Evolutionary conservation across 2,329 filamentous ascomycete species (phyloP).

Genomic region (Calonectria fujianensis): DNA sequence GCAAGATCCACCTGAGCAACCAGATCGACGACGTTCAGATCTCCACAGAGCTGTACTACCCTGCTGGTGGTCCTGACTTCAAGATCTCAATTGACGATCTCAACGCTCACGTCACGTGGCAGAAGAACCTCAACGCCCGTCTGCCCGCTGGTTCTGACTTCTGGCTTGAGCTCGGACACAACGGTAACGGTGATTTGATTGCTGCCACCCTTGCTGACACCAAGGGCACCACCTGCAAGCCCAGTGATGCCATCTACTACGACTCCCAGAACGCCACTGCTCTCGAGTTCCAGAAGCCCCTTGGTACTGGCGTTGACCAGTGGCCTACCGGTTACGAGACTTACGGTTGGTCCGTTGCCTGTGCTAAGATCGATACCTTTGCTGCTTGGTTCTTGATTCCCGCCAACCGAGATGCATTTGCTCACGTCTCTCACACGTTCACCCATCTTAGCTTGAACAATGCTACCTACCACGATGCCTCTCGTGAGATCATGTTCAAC

Average conservation of each 20-base stretch:
- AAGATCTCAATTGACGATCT: conserved; percentile 44
- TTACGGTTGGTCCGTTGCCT: conserved; percentile 39
- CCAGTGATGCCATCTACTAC: conserved; percentile 38
- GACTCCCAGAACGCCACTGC: conserved; percentile 33
- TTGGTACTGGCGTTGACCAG: conserved; percentile 36
- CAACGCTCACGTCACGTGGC: conserved; percentile 44
- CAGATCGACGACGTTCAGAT: conserved; percentile 47
- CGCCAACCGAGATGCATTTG: conserved; percentile 44
- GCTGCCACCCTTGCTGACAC: conserved; percentile 17
- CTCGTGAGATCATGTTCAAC: conserved; percentile 45
- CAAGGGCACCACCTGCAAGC: neutral
- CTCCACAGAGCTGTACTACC: conserved; percentile 42
- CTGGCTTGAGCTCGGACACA: conserved; percentile 46
- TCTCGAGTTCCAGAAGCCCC: conserved; percentile 42
- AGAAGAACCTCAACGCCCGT: conserved; percentile 42
- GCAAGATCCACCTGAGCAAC: conserved; percentile 42
- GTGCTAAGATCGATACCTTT: conserved; percentile 43
- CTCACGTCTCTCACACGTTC: conserved; percentile 46
- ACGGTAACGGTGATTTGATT: conserved; percentile 47
- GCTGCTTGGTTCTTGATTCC: conserved; percentile 43
- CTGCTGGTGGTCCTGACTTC: conserved; percentile 41
- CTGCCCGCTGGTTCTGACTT: conserved; percentile 42
- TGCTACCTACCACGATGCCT: conserved; percentile 44
- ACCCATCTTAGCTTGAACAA: conserved; percentile 46
- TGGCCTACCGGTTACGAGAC: conserved; percentile 38